phyloP scores from a whole-genome alignment of 176 grass and related monocot species.

The Otatea glauca region DNA sequence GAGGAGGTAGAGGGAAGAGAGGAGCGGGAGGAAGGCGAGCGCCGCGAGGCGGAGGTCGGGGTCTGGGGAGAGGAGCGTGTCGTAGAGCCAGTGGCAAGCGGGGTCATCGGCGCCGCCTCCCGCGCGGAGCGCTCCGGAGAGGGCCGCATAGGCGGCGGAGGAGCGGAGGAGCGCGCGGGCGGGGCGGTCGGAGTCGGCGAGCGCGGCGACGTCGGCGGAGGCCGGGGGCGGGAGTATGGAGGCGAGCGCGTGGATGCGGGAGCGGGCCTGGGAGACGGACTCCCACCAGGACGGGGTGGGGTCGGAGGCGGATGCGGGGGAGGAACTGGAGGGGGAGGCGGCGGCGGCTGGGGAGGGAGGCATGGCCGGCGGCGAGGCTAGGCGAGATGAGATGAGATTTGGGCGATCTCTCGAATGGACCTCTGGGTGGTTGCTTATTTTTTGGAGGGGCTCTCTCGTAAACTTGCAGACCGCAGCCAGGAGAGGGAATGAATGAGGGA shows the following conservation, averaged over 20 bases:
- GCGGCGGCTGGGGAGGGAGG: constrained; percentile 42
- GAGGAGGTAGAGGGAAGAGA: constrained; percentile 87
- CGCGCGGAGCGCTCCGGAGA: constrained; percentile 65
- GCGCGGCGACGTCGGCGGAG: constrained; percentile 59
- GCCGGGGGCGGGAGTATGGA: constrained; percentile 56
- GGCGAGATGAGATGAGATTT: constrained; percentile 40
- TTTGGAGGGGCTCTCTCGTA: constrained; percentile 1
- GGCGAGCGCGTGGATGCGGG: constrained; percentile 73
- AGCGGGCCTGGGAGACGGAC: constrained; percentile 81
- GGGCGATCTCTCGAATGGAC: constrained; percentile 1
- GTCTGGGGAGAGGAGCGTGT: constrained; percentile 89
- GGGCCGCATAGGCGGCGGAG: constrained; percentile 58
- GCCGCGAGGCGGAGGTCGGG: constrained; percentile 89
- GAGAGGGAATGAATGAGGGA: too few species aligned
- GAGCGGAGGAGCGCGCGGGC: constrained; percentile 82
- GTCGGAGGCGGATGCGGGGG: constrained; percentile 27
- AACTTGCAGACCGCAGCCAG: not conserved
- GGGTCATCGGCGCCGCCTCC: constrained; percentile 84
- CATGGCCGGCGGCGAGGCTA: constrained; percentile 42
- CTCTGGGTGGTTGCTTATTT: not conserved
- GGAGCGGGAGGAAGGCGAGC: constrained; percentile 86
- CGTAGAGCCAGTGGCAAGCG: constrained; percentile 95
- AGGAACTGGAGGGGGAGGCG: constrained; percentile 54
- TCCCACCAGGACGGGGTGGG: constrained; percentile 85
- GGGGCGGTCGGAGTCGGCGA: constrained; percentile 87